Evolutionary conservation across 1,284 basidiomycete genomes (phyloP), one percentile per base, ranked within the genome.

Genomic region (Rhodotorula sp.): DNA sequence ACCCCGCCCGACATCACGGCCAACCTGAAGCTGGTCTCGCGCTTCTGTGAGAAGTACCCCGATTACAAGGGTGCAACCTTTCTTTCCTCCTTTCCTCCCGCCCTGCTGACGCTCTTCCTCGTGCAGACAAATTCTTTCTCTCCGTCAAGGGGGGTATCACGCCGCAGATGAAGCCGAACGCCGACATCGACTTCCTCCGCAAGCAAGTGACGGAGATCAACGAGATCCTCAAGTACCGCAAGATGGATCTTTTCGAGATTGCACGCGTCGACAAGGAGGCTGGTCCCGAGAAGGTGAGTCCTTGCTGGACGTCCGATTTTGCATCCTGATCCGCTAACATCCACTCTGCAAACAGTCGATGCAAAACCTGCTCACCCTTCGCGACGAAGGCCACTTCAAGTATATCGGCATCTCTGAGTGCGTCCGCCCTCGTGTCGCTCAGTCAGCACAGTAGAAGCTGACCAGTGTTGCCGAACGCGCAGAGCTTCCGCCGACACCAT

Each of bases 231-330:
- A 65, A 62, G 47, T 64, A 66, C 28, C 71, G 75, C 54, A 79
- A 78, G 69, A 76, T 78, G 76, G 78, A 79, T 56, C 47, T 78
- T 16, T 79, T 77, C 62, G 70, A 78, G 62, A 61, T 66, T 47
- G 77, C 74, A 0, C 60, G 77, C 10, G 55, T 70, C 13, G 69
- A 71, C 53, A 67, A 47, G 50, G 52, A 55, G 9, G 26, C 55
- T 7, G 68, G 69, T 13, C 67, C 75, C n/a, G 74, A 75, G 50
- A 53, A 68, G 60, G 67, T 71, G 6, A n/a, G 62, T 13, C 30
- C 0, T 7, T n/a, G 18, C 9, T 22, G 3, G 26, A 51, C 10
- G 28, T 40, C 34, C 55, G 18, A 18, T 31, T 24, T 28, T 26
- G 15, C 34, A 24, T 20, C 34, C 20, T 28, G 40, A 26, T 20